Evolutionary conservation across 345 rosid species (phyloP).

Genomic region (Trapa bicornis): DNA sequence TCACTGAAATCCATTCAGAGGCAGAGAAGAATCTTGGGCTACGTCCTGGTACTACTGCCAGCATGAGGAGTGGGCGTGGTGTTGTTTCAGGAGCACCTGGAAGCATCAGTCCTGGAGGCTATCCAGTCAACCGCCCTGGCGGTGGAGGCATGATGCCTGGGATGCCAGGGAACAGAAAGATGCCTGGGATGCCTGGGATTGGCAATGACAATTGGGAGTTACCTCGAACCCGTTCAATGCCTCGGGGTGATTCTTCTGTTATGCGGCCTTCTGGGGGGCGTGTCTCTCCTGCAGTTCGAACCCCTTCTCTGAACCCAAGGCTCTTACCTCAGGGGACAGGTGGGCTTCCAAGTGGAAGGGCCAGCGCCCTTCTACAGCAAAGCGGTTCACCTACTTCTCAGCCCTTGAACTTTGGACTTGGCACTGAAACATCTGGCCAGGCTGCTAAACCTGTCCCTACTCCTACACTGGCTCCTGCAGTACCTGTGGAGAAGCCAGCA

Average conservation of each 20-base stretch:
- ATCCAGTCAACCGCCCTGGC: conserved; percentile 68
- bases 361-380: conserved; percentile 75
- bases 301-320: conserved; percentile 45
- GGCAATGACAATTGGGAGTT: conserved; percentile 82
- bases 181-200: conserved; percentile 89
- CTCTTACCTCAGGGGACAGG: conserved; percentile 71
- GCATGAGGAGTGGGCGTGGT: conserved; percentile 53
- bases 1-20: conserved; percentile 83
- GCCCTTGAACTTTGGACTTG: background rate
- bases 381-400: conserved; percentile 23
- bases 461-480: conserved; percentile 13
- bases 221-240: conserved; percentile 51
- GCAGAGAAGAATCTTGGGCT: conserved; percentile 83
- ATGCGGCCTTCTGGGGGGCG: conserved; percentile 32
- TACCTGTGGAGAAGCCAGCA: conserved; percentile 20
- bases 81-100: conserved; percentile 36
- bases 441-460: conserved; percentile 14
- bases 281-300: conserved; percentile 28
- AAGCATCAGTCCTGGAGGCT: conserved; percentile 42
- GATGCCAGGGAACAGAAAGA: conserved; percentile 85
- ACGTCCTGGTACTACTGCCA: conserved; percentile 89
- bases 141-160: conserved; percentile 98
- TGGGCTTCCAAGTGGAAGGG: conserved; percentile 51
- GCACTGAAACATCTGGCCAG: background rate
- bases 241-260: conserved; percentile 60